Evolutionary conservation across 2,329 filamentous ascomycete species (phyloP), one percentile per base, ranked within the genome.

Genomic region (Fusarium longipes): DNA sequence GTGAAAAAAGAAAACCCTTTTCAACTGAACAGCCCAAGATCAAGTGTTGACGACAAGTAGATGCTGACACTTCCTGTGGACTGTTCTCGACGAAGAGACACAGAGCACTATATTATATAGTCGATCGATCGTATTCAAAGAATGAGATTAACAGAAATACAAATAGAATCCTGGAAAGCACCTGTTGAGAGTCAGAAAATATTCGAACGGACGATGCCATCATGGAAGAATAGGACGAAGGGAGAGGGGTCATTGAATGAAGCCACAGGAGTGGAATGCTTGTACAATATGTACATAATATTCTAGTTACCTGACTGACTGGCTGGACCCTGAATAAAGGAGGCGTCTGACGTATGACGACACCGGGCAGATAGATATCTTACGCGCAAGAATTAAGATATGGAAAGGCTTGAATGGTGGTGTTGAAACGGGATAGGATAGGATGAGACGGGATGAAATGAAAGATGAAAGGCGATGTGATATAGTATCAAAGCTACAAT

Each of bases 181-280:
- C 43, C 40, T 60, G 9, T 20, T 17, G 40, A 5, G 38, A 24
- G 3, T 45, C 18, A 38, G 17, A 18, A 49, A 36, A 36, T 8
- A 17, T 18, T 35, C 35, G 33, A 30, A 22, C 18, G 49, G 14
- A 30, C n/a, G 6, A 38, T 15, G 33, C 15, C 45, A 18, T 25
- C 22, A 11, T 38, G 17, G 27, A 48, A 49, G 35, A 42, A 54
- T 8, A 29, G 39, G 40, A 27, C 51, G 57, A 55, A 44, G 38
- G 50, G 51, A 47, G 52, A 54, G 57, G 49, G 57, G 42, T 45
- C 40, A 43, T 42, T 29, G 61, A 50, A 49, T 25, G 40, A 70
- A n/a, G 38, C 44, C 50, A 52, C 35, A n/a, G 12, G 17, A 52
- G 35, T 43, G 22, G 14, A 35, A 63, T 40, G 27, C n/a, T 43